A percentile compares a stretch with the other conserved stretches of the same genome.
Conservation (phyloP, 2,329 filamentous ascomycete species). For the Fusarium subglutinans region DNA sequence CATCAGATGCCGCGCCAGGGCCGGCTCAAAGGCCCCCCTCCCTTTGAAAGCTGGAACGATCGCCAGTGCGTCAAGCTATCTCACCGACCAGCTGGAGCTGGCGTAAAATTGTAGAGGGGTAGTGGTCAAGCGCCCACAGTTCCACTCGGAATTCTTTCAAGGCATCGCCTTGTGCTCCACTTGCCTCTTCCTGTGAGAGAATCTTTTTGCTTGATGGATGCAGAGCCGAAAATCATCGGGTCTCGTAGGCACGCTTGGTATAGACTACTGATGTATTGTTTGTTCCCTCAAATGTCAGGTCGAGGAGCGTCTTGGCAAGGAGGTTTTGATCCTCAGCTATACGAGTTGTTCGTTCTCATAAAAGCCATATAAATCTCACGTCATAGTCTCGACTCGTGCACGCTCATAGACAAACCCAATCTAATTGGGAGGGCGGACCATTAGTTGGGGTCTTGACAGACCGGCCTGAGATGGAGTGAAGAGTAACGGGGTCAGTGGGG, state of each 20-base stretch:
- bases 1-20: constrained; percentile 25
- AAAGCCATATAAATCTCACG: neutral
- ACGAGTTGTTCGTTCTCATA: neutral
- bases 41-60: constrained; percentile 33
- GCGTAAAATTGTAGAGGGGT: constrained; percentile 4
- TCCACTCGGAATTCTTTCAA: constrained; percentile 18
- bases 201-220: neutral
- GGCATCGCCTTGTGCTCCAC: constrained; percentile 23
- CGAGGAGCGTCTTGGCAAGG: neutral
- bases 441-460: neutral
- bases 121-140: constrained; percentile 27
- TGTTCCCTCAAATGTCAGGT: neutral
- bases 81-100: constrained; percentile 38
- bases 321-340: neutral
- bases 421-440: neutral
- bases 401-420: neutral
- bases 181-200: neutral
- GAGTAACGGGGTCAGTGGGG: constrained; percentile 23
- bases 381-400: neutral
- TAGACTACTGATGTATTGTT: neutral
- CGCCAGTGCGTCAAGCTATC: constrained; percentile 38
- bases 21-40: constrained; percentile 27
- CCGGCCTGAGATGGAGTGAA: constrained; percentile 10
- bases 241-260: neutral
- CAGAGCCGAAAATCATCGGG: constrained; percentile 27